Conservation (phyloP, 2,329 filamentous ascomycete species). For the Pseudogymnoascus sp. region DNA sequence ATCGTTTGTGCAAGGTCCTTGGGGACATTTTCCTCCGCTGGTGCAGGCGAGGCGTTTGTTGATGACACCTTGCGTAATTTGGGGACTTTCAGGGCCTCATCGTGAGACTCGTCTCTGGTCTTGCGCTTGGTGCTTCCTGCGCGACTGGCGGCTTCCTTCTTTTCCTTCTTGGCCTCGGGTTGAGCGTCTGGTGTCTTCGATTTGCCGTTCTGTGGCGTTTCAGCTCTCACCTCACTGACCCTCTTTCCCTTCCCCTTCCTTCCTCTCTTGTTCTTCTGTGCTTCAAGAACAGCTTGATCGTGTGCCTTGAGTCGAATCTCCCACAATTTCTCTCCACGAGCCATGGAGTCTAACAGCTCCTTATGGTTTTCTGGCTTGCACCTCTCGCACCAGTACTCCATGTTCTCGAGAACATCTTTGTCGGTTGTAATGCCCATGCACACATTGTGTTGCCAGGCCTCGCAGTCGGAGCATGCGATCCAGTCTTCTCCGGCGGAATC, state of each 20-base stretch:
- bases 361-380: slow-evolving; percentile 80
- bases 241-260: slow-evolving; percentile 56
- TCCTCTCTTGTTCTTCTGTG: slow-evolving; percentile 51
- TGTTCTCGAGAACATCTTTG: slow-evolving; percentile 39
- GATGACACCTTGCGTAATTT: slow-evolving; percentile 48
- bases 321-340: slow-evolving; percentile 79
- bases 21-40: slow-evolving; percentile 33
- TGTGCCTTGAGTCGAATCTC: slow-evolving; percentile 57
- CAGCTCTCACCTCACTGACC: slow-evolving; percentile 47
- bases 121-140: slow-evolving; percentile 47
- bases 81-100: slow-evolving; percentile 33
- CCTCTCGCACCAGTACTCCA: slow-evolving; percentile 82
- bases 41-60: slow-evolving; percentile 30
- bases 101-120: slow-evolving; percentile 47
- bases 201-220: slow-evolving; percentile 30
- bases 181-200: slow-evolving; percentile 19
- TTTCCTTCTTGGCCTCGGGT: slow-evolving; percentile 33
- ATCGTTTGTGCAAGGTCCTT: slow-evolving; percentile 44
- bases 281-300: slow-evolving; percentile 52
- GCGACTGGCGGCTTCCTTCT: slow-evolving; percentile 35
- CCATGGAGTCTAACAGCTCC: slow-evolving; percentile 69
- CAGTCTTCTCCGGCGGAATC: slow-evolving; percentile 83
- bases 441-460: slow-evolving; percentile 94
- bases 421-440: slow-evolving; percentile 82
- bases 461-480: slow-evolving; percentile 91